Evolutionary conservation across 352 stramenopile genomes (phyloP).

Genomic region (Phytopythium delawarense): DNA sequence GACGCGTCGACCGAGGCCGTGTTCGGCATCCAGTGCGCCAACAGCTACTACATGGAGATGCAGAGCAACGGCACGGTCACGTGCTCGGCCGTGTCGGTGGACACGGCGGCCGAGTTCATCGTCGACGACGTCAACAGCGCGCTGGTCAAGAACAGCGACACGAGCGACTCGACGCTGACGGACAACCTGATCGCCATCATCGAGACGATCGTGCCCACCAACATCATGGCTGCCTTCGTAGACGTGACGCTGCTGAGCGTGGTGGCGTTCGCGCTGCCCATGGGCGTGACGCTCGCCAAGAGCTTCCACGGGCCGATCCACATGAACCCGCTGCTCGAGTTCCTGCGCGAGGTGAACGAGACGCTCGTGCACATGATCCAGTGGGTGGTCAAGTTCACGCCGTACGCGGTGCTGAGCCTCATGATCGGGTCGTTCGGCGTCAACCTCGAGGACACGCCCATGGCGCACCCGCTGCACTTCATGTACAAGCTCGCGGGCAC

Average conservation of each 20-base stretch:
- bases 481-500: conserved; percentile 43
- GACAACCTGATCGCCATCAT: conserved; percentile 64
- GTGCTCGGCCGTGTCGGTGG: conserved; percentile 38
- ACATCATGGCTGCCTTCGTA: conserved; percentile 72
- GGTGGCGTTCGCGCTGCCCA: conserved; percentile 62
- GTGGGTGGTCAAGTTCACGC: conserved; percentile 72
- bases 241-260: conserved; percentile 63
- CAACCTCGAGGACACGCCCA: conserved; percentile 30
- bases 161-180: conserved; percentile 45
- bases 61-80: conserved; percentile 42
- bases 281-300: conserved; percentile 55
- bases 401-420: conserved; percentile 64
- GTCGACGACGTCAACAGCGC: conserved; percentile 55
- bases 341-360: conserved; percentile 76
- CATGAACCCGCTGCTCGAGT: conserved; percentile 75
- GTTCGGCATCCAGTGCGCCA: conserved; percentile 74
- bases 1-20: conserved; percentile 32
- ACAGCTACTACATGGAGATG: conserved; percentile 62
- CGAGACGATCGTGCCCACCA: conserved; percentile 56
- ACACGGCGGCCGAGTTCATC: conserved; percentile 41
- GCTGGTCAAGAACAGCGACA: conserved; percentile 39
- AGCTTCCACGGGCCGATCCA: conserved; percentile 69
- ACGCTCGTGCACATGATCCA: conserved; percentile 73
- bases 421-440: conserved; percentile 58
- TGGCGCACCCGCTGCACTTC: conserved; percentile 36